Conservation (phyloP, 164 flowering plant species). For the Malania oleifera region DNA sequence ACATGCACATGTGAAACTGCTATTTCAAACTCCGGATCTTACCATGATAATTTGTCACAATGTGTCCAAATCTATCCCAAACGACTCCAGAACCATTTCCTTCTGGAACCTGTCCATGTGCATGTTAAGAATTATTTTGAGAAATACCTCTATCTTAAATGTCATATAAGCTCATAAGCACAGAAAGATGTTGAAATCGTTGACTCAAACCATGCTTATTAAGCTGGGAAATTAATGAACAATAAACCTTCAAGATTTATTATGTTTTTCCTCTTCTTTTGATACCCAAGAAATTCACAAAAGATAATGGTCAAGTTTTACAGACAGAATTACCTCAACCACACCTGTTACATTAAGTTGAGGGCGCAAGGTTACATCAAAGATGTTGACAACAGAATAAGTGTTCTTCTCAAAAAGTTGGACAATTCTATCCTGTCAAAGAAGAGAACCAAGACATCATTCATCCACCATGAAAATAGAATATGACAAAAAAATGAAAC, state of each 20-base stretch:
- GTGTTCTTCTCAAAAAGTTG: slow-evolving; percentile 85
- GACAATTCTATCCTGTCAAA: slow-evolving; percentile 72
- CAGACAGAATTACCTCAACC: slow-evolving; percentile 65
- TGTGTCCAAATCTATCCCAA: slow-evolving; percentile 86
- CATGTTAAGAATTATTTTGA: neutral
- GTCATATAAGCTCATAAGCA: too few relatives aligned
- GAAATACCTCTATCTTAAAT: neutral
- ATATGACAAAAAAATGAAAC: neutral
- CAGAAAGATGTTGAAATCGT: neutral
- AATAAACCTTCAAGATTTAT: neutral
- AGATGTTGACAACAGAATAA: slow-evolving; percentile 87
- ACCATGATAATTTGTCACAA: slow-evolving; percentile 97
- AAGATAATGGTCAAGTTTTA: neutral
- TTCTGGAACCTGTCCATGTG: slow-evolving; percentile 70
- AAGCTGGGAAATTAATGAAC: neutral
- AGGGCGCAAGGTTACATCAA: slow-evolving; percentile 90
- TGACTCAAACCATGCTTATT: neutral
- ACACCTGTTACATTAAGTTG: slow-evolving; percentile 82
- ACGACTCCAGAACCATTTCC: slow-evolving; percentile 99
- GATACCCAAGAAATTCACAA: neutral
- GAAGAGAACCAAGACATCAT: slow-evolving; percentile 15
- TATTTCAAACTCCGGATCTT: slow-evolving; percentile 13
- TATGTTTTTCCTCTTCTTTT: neutral
- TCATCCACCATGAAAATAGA: slow-evolving; percentile 16
- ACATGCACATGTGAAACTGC: neutral